Evolutionary conservation across 352 stramenopile species (phyloP).

Genomic region (Phytopythium helicoides): DNA sequence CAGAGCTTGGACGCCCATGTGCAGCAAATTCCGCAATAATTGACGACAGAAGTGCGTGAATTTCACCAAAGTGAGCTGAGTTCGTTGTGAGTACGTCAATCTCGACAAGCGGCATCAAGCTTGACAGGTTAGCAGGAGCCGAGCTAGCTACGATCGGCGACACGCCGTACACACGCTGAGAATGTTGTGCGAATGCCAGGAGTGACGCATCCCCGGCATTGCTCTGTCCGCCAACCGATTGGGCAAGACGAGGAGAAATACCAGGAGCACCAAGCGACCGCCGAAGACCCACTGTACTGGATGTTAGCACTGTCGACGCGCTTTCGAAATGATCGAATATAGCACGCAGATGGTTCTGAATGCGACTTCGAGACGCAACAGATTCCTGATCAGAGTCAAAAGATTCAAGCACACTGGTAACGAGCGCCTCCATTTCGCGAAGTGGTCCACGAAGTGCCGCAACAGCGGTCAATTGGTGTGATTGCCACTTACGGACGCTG

Average conservation of each 20-base stretch:
- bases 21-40: slow-evolving; percentile 27
- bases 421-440: slow-evolving; percentile 64
- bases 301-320: slow-evolving; percentile 27
- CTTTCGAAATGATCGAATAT: slow-evolving; percentile 33
- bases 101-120: slow-evolving; percentile 20
- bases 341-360: slow-evolving; percentile 19
- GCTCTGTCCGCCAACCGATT: slow-evolving; percentile 17
- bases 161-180: slow-evolving; percentile 62
- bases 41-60: slow-evolving; percentile 20
- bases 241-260: slow-evolving; percentile 45
- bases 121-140: background rate
- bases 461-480: slow-evolving; percentile 45
- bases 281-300: slow-evolving; percentile 13
- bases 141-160: slow-evolving; percentile 32
- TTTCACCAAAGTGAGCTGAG: slow-evolving; percentile 26
- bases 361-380: slow-evolving; percentile 13
- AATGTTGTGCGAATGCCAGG: slow-evolving; percentile 52
- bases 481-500: slow-evolving; percentile 46
- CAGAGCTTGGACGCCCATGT: slow-evolving; percentile 20
- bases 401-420: slow-evolving; percentile 42
- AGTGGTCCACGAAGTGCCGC: slow-evolving; percentile 46
- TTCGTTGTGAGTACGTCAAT: slow-evolving; percentile 31
- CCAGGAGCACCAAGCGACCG: slow-evolving; percentile 52
- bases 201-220: slow-evolving; percentile 44
- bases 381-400: slow-evolving; percentile 12